These are phyloP conservation scores for Polytrichum commune DNA, from an alignment of 225 moss, liverwort and hornwort genomes.

Conservation along the genomic window DNA sequence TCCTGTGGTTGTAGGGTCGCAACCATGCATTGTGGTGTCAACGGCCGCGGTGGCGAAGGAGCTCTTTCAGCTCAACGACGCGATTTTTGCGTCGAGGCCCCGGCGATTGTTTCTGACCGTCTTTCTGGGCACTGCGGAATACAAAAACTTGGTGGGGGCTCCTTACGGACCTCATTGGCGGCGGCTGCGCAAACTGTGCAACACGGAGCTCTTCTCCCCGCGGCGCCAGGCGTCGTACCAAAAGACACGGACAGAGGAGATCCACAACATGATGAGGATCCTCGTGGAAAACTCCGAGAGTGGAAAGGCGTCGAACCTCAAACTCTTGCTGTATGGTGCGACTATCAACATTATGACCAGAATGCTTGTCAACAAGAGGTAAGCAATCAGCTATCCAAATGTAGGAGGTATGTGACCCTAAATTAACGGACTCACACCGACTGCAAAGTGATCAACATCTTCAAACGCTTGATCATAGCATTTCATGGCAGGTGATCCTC, in stretches of 20 bases:
- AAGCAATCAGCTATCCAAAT: neutral
- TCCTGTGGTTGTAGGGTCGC: constrained; percentile 25
- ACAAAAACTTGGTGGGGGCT: constrained; percentile 39
- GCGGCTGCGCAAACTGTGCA: constrained; percentile 16
- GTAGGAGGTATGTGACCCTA: no score
- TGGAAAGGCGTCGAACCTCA: constrained; percentile 29
- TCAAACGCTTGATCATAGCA: no score
- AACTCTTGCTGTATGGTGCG: constrained; percentile 21
- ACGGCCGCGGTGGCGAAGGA: constrained; percentile 32
- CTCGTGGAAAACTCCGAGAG: constrained; percentile 6
- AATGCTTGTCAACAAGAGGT: constrained; percentile 51
- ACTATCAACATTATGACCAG: constrained; percentile 54
- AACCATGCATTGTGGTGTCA: constrained; percentile 35
- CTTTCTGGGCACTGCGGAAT: constrained; percentile 15
- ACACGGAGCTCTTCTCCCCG: constrained; percentile 17
- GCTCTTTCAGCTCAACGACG: constrained; percentile 35
- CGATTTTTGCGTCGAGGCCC: constrained; percentile 33
- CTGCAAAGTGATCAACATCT: no score
- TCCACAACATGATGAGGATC: constrained; percentile 1
- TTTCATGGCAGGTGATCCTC: no score
- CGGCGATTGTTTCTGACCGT: no score
- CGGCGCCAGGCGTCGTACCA: constrained; percentile 17
- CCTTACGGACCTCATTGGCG: constrained; percentile 44
- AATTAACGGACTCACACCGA: no score
- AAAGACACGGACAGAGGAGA: constrained; percentile 11